Base-by-base conservation (phyloP, 257 asterid species). In the Euphrasia confusa region DNA sequence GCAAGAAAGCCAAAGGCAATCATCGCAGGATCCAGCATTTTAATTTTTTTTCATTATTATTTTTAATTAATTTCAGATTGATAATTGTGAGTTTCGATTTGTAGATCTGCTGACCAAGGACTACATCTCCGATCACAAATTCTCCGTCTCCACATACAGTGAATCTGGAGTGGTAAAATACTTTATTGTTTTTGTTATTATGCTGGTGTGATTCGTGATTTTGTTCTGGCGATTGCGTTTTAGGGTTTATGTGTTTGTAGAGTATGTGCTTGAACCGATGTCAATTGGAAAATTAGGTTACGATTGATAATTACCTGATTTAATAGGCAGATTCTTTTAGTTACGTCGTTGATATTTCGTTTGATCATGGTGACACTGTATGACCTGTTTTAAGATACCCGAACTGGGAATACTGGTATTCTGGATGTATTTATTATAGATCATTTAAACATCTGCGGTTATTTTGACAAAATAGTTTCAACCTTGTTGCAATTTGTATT, bases 41-140 rank as follows among this genome's bases (percentile, higher is more conserved):
- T 49, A 28, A 8, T 60, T 55, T 61, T n/a, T 2, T 52, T 12
- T 32, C 15, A 3, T 45, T 45, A 1, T 12, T 13, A 21, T 21
- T 3, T 3, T 11, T 1, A 9, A 4, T 26, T 11, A 21, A 52
- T 10, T 10, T 47, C 21, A 42, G 58, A 30, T 66, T 44, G 61
- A 26, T 27, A 49, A 12, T 54, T 30, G 44, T 71, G 8, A 5
- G 7, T 33, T 64, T 71, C 58, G 67, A 35, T 39, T 30, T 64
- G 78, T 73, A 89, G 99, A 92, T 89, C 95, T 89, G 94, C 79
- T 92, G 78, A 83, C 88, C 4, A 89, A 71, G 80, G 99, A 86
- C 73, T 92, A 80, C 60, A 65, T 89, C 42, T 84, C 87, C 11
- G 97, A 93, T 83, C 97, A 93, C 84, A 93, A 87, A 68, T 69